Evolutionary conservation across 768 basidiomycete species (phyloP).

Genomic region (Gloeostereum incarnatum): DNA sequence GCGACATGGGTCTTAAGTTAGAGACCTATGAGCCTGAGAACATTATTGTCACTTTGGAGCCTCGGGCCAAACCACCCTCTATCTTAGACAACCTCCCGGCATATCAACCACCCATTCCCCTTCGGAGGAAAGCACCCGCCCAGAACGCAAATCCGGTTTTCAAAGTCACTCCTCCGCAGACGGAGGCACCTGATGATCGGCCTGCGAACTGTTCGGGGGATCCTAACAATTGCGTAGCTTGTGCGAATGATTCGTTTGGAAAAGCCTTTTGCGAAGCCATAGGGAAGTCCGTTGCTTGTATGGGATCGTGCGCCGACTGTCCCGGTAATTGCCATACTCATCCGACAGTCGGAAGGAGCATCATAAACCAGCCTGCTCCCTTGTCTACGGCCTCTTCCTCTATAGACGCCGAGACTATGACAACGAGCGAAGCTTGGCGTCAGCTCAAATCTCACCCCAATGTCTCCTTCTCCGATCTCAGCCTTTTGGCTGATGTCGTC

Average conservation of each 20-base stretch:
- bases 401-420: constrained; percentile 43
- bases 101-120: constrained; percentile 76
- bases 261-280: constrained; percentile 79
- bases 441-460: constrained; percentile 85
- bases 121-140: constrained; percentile 45
- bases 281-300: constrained; percentile 45
- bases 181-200: constrained; percentile 14
- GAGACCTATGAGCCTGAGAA: constrained; percentile 14
- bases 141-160: constrained; percentile 42
- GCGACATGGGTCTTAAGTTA: constrained; percentile 12
- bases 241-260: constrained; percentile 79
- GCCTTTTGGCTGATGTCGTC: constrained; percentile 83
- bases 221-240: constrained; percentile 78
- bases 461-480: constrained; percentile 74
- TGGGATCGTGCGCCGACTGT: constrained; percentile 45
- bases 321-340: constrained; percentile 19
- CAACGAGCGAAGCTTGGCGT: constrained; percentile 78
- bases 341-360: constrained; percentile 2
- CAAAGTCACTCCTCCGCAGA: constrained; percentile 30
- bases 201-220: constrained; percentile 67
- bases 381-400: constrained; percentile 14
- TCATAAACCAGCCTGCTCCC: too few species aligned
- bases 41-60: constrained; percentile 13
- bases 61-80: constrained; percentile 28
- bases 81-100: constrained; percentile 71